phyloP scores from a whole-genome alignment of 176 grass and related monocot species.

The Miscanthus lutarioriparius region DNA sequence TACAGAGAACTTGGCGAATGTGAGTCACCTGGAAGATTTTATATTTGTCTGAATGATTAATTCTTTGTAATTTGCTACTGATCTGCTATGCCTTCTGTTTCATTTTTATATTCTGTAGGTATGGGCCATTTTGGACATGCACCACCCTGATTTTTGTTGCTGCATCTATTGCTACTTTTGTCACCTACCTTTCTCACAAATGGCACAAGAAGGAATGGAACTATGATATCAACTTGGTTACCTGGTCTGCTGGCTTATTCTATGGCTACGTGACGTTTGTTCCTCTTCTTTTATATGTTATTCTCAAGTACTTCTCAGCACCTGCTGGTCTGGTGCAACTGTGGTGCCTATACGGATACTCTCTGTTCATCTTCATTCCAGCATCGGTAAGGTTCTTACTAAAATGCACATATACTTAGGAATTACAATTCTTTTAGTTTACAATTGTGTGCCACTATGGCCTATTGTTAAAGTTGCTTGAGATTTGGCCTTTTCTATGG shows the following conservation, averaged over 20 bases:
- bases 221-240: constrained; percentile 97
- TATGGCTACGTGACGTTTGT: constrained; percentile 96
- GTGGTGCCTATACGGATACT: constrained; percentile 98
- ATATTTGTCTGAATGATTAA: not conserved
- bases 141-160: constrained; percentile 96
- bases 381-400: constrained; percentile 64
- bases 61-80: not conserved
- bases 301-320: constrained; percentile 99
- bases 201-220: constrained; percentile 96
- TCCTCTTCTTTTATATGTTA: constrained; percentile 79
- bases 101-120: constrained; percentile 54
- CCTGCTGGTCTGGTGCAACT: constrained; percentile 88
- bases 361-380: constrained; percentile 95
- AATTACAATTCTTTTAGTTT: not conserved
- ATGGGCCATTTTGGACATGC: constrained; percentile 98
- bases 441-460: not conserved
- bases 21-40: not conserved
- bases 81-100: constrained; percentile 21
- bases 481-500: not conserved
- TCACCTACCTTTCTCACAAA: constrained; percentile 90
- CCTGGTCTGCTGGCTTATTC: constrained; percentile 97
- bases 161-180: constrained; percentile 94
- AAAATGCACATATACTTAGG: not conserved
- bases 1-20: not conserved
- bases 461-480: constrained; percentile 9